A percentile compares a stretch with the other conserved stretches of the same genome.
phyloP scores from a whole-genome alignment of 2,329 filamentous ascomycete genomes.

The Colletotrichum brevisporum region DNA sequence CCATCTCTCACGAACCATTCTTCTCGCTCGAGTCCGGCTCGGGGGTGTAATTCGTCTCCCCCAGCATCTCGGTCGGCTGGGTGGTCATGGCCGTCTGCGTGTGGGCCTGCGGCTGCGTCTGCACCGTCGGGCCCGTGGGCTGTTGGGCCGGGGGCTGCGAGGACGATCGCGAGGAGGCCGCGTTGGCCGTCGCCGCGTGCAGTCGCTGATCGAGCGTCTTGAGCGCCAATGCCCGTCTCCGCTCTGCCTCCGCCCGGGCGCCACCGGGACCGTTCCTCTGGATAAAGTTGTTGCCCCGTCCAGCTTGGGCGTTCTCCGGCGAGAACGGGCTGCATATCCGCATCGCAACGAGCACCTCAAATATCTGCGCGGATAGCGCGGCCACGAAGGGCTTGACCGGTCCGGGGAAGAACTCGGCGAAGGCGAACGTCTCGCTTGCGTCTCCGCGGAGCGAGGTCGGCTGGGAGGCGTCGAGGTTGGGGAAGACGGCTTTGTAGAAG shows the following conservation, averaged over 20 bases:
- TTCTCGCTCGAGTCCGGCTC: conserved; percentile 66
- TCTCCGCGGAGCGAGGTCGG: conserved; percentile 82
- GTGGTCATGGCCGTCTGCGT: conserved; percentile 72
- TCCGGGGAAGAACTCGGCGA: conserved; percentile 95
- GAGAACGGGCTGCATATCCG: conserved; percentile 89
- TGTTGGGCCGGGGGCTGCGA: conserved; percentile 56
- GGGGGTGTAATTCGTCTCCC: conserved; percentile 79
- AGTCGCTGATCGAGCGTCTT: conserved; percentile 93
- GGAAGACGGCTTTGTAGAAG: conserved; percentile 87
- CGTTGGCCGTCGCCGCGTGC: conserved; percentile 80
- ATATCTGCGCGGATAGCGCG: conserved; percentile 80
- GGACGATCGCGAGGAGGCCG: conserved; percentile 51
- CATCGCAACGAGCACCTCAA: conserved; percentile 80
- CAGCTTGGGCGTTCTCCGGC: conserved; percentile 81
- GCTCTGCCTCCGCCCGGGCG: conserved; percentile 91
- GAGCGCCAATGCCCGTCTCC: conserved; percentile 88
- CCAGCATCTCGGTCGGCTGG: conserved; percentile 69
- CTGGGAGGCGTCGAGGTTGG: conserved; percentile 76
- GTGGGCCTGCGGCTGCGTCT: conserved; percentile 68
- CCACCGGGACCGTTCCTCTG: conserved; percentile 73
- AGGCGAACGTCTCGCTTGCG: conserved; percentile 95
- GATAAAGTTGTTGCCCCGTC: conserved; percentile 73
- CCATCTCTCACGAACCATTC: conserved; percentile 43
- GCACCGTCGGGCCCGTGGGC: conserved; percentile 66
- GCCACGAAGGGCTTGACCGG: conserved; percentile 84